Evolutionary conservation across 768 basidiomycete genomes (phyloP).

Genomic region (Trametes meyenii): DNA sequence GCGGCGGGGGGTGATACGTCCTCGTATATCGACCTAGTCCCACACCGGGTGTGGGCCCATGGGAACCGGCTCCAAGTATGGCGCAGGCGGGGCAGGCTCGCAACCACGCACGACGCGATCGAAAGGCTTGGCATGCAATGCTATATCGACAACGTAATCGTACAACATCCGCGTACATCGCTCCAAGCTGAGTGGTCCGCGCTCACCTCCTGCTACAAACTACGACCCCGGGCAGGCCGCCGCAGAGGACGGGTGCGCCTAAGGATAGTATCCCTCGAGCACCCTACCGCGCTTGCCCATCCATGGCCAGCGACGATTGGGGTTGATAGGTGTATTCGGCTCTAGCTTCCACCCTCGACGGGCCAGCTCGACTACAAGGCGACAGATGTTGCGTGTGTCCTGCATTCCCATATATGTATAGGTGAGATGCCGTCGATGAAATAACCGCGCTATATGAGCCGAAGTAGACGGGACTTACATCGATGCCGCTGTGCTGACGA

Average conservation of each 20-base stretch:
- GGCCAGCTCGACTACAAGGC: conserved; percentile 80
- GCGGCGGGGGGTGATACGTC: not conserved
- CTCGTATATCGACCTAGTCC: conserved; percentile 1
- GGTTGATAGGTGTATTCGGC: conserved; percentile 73
- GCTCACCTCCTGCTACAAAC: not conserved
- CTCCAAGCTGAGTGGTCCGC: not conserved
- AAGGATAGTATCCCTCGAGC: conserved; percentile 46
- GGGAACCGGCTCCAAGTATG: conserved; percentile 15
- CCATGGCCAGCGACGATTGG: conserved; percentile 76
- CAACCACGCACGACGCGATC: not conserved
- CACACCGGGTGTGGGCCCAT: conserved; percentile 15
- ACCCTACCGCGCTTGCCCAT: conserved; percentile 80
- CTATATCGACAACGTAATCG: conserved; percentile 17
- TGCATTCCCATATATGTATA: conserved; percentile 33
- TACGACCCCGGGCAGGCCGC: not conserved
- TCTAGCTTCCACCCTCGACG: conserved; percentile 64
- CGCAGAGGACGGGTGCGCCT: not conserved
- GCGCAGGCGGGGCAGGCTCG: not conserved
- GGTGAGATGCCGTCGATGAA: conserved; percentile 19
- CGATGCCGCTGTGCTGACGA: conserved; percentile 85
- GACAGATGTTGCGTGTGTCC: conserved; percentile 90
- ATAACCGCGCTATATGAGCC: conserved; percentile 11
- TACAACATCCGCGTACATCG: conserved; percentile 21
- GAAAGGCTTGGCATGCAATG: conserved; percentile 15
- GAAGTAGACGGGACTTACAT: conserved; percentile 58